Percentiles rank a stretch among this genome's conserved stretches.
Evolutionary conservation across 106 monocot genomes (phyloP).

Genomic region (Platanthera guangdongensis): DNA sequence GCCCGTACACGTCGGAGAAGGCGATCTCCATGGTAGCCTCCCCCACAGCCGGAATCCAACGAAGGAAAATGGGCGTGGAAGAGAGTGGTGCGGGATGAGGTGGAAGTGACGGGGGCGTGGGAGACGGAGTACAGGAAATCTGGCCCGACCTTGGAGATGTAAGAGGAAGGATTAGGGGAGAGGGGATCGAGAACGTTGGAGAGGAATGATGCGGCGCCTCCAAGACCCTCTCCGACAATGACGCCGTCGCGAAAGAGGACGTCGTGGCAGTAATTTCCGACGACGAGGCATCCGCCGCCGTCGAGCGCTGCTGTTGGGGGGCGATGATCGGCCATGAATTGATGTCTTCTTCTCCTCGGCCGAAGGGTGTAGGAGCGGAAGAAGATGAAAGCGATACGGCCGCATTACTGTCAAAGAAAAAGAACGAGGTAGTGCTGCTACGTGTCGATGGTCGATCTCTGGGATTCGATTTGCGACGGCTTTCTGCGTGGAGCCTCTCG

Average conservation of each 20-base stretch:
- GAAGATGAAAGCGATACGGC: not conserved
- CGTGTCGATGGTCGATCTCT: not conserved
- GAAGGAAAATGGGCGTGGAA: constrained; percentile 75
- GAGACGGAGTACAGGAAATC: constrained; percentile 45
- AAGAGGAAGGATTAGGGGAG: constrained; percentile 18
- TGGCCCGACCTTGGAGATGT: constrained; percentile 64
- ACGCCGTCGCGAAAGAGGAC: constrained; percentile 56
- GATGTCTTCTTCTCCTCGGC: not conserved
- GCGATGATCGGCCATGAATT: not conserved
- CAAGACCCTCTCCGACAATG: constrained; percentile 46
- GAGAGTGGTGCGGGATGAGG: constrained; percentile 49
- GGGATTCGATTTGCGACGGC: no score
- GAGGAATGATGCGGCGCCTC: constrained; percentile 79
- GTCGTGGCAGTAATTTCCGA: constrained; percentile 94
- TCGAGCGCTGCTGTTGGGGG: not conserved
- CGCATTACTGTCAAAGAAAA: not conserved
- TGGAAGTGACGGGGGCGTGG: constrained; percentile 24
- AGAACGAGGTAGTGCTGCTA: not conserved
- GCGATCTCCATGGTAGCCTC: constrained; percentile 35
- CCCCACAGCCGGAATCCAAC: not conserved
- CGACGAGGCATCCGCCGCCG: constrained; percentile 29
- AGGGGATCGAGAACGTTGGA: constrained; percentile 71
- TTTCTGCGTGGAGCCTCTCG: no score
- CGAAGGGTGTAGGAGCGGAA: not conserved
- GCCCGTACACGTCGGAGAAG: constrained; percentile 45